Evolutionary conservation across 2,329 filamentous ascomycete species (phyloP).

Genomic region (Cladophialophora carrionii): DNA sequence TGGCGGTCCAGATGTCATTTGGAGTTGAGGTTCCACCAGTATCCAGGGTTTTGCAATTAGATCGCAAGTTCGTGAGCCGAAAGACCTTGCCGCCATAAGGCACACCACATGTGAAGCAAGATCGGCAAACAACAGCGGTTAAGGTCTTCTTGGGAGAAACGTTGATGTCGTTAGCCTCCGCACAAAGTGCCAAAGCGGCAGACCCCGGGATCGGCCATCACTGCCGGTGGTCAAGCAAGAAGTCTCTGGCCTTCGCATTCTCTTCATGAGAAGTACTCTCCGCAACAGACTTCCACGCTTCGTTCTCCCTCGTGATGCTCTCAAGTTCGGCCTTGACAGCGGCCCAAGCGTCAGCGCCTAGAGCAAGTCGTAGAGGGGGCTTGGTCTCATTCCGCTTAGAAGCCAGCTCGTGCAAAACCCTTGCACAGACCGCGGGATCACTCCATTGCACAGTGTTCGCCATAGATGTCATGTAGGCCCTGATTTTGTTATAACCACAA

Average conservation of each 20-base stretch:
- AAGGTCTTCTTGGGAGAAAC: background rate
- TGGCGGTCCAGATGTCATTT: background rate
- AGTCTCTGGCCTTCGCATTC: slow-evolving; percentile 10
- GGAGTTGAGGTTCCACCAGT: background rate
- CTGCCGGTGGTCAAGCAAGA: slow-evolving; percentile 4
- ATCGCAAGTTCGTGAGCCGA: background rate
- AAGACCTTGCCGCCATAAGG: background rate
- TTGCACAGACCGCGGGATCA: slow-evolving; percentile 13
- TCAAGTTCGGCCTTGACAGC: slow-evolving; percentile 13
- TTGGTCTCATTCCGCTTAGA: slow-evolving; percentile 1
- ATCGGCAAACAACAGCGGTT: background rate
- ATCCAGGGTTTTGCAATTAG: background rate
- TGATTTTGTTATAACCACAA: slow-evolving; percentile 14
- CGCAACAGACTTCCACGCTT: slow-evolving; percentile 15
- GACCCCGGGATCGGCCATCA: background rate
- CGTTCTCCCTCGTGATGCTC: slow-evolving; percentile 14
- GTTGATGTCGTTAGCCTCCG: background rate
- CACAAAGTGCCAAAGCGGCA: background rate
- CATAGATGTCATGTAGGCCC: slow-evolving; percentile 8
- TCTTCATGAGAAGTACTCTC: slow-evolving; percentile 13
- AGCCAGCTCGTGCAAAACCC: slow-evolving; percentile 16
- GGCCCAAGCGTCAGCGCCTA: slow-evolving; percentile 15
- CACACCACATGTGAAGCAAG: background rate
- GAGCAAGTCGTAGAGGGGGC: slow-evolving; percentile 11
- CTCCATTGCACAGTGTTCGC: slow-evolving; percentile 13